phyloP scores from a whole-genome alignment of 2,329 filamentous ascomycete genomes.

The Trichophyton equinum region DNA sequence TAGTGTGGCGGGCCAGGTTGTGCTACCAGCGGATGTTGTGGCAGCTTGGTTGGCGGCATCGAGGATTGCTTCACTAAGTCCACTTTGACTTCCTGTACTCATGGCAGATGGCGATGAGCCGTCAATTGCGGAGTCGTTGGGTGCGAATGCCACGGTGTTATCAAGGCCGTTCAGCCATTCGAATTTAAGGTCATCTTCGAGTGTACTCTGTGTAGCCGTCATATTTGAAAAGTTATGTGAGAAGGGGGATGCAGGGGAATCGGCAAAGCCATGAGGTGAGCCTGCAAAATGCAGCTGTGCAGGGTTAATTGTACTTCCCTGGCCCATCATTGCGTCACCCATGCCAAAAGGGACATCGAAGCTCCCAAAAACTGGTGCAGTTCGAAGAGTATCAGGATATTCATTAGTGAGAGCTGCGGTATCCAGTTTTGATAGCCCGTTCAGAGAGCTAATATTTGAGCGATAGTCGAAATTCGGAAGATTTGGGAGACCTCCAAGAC shows the following conservation, averaged over 20 bases:
- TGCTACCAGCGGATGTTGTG: constrained; percentile 37
- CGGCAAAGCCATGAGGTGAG: constrained; percentile 47
- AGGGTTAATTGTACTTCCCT: constrained; percentile 49
- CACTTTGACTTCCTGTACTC: constrained; percentile 85
- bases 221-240: constrained; percentile 32
- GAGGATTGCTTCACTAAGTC: constrained; percentile 80
- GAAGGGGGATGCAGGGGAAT: constrained; percentile 31
- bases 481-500: constrained; percentile 52
- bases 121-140: constrained; percentile 71
- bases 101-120: constrained; percentile 92
- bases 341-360: constrained; percentile 56
- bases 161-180: constrained; percentile 80
- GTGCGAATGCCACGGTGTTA: constrained; percentile 57
- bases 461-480: constrained; percentile 40
- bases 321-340: constrained; percentile 56
- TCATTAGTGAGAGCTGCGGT: constrained; percentile 61
- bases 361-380: constrained; percentile 61
- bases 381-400: constrained; percentile 56
- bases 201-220: constrained; percentile 43
- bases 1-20: constrained; percentile 57
- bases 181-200: constrained; percentile 60
- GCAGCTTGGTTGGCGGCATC: constrained; percentile 58
- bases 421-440: constrained; percentile 70
- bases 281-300: constrained; percentile 47
- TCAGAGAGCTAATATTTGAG: constrained; percentile 42